phyloP scores from a whole-genome alignment of 2,329 filamentous ascomycete genomes.

The Cadophora luteo-olivacea region DNA sequence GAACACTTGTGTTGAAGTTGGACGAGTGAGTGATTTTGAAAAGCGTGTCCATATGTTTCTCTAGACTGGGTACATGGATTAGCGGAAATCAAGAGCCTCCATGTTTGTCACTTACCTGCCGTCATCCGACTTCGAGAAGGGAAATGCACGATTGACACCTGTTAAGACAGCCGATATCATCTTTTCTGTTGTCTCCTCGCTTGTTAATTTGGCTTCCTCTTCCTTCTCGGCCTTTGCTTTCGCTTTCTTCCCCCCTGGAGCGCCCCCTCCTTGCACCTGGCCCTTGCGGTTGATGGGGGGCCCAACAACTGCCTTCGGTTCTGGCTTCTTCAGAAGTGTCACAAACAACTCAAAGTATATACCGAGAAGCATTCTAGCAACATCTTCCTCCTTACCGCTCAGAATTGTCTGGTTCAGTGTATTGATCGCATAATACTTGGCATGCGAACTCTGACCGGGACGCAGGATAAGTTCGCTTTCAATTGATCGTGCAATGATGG shows the following conservation, averaged over 20 bases:
- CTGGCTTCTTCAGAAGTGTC: conserved; percentile 71
- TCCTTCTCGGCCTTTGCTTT: conserved; percentile 48
- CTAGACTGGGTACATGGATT: conserved; percentile 61
- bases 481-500: conserved; percentile 81
- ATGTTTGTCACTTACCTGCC: conserved; percentile 59
- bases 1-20: conserved; percentile 98
- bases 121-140: conserved; percentile 84
- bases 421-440: conserved; percentile 95
- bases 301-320: conserved; percentile 48
- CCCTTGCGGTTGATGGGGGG: conserved; percentile 56
- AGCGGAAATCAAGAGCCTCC: conserved; percentile 2
- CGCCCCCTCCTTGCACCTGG: conserved; percentile 59
- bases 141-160: conserved; percentile 94
- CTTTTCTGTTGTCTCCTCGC: conserved; percentile 74
- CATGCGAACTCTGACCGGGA: conserved; percentile 84
- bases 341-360: conserved; percentile 95
- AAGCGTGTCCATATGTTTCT: conserved; percentile 89
- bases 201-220: conserved; percentile 47
- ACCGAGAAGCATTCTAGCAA: conserved; percentile 81
- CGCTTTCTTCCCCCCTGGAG: conserved; percentile 58
- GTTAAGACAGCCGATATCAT: conserved; percentile 90
- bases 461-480: conserved; percentile 89
- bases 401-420: conserved; percentile 97
- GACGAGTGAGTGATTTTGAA: conserved; percentile 97
- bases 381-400: conserved; percentile 79